These are phyloP conservation scores for Ascochyta rabiei DNA, from an alignment of 2,329 filamentous ascomycete species.

Conservation along the genomic window DNA sequence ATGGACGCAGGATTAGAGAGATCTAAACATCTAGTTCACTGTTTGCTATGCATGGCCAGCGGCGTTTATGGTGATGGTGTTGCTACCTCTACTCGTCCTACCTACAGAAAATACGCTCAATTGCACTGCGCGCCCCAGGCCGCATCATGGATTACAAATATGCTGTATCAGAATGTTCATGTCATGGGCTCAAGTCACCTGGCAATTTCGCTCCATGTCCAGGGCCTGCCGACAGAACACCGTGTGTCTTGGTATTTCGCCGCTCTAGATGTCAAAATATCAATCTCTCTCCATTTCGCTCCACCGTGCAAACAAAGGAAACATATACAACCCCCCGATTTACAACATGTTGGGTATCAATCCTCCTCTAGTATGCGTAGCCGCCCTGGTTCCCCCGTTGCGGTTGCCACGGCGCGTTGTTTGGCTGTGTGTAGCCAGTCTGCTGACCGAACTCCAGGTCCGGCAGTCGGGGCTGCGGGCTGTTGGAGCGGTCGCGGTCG, in stretches of 20 bases:
- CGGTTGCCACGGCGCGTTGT: conserved; percentile 36
- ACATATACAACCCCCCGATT: conserved; percentile 7
- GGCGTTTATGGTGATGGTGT: neutral
- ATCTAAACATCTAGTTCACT: too few species aligned
- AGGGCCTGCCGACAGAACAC: conserved; percentile 19
- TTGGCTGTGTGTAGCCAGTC: conserved; percentile 25
- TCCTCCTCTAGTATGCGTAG: conserved; percentile 33
- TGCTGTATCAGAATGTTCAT: conserved; percentile 19
- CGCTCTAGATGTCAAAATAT: conserved; percentile 14
- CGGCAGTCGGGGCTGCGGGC: conserved; percentile 39
- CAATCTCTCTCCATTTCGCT: conserved; percentile 3
- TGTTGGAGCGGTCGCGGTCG: conserved; percentile 28
- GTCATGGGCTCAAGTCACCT: conserved; percentile 18
- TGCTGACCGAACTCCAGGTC: conserved; percentile 35
- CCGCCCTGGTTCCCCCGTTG: conserved; percentile 28
- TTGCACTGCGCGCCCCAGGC: conserved; percentile 12
- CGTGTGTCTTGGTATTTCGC: conserved; percentile 13
- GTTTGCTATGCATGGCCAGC: too few species aligned
- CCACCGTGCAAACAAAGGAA: conserved; percentile 18
- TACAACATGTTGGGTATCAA: conserved; percentile 16
- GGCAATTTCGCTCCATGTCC: conserved; percentile 14
- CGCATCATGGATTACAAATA: conserved; percentile 14
- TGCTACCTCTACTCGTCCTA: conserved; percentile 13
- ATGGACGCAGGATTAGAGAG: too few species aligned
- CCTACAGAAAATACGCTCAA: conserved; percentile 11